Percentiles rank a stretch among this genome's conserved stretches.
phyloP scores from a whole-genome alignment of 2,329 filamentous ascomycete genomes.

The Ilyonectria sp. region DNA sequence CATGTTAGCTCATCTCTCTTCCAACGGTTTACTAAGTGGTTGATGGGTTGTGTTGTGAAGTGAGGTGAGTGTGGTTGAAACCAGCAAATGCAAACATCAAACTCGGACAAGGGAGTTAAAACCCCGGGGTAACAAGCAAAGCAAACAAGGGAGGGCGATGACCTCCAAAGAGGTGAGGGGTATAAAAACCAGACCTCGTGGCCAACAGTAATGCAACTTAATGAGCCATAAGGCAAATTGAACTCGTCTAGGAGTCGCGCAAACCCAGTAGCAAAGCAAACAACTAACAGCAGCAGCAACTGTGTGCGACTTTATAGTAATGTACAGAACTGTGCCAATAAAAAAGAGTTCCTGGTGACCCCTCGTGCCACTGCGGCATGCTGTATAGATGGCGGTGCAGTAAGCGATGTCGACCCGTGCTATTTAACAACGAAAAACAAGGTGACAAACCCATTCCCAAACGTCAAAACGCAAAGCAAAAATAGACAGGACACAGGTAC shows the following conservation, averaged over 20 bases:
- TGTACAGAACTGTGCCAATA: conserved; percentile 66
- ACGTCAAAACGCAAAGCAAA: conserved; percentile 42
- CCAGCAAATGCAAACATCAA: conserved; percentile 30
- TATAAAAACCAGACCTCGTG: conserved; percentile 40
- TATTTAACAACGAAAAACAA: conserved; percentile 49
- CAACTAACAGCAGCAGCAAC: conserved; percentile 58
- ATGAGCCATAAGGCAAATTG: conserved; percentile 53
- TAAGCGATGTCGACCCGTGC: conserved; percentile 47
- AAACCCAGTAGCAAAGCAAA: conserved; percentile 53
- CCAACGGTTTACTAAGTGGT: conserved; percentile 31
- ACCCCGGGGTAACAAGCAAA: conserved; percentile 26
- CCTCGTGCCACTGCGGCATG: conserved; percentile 52
- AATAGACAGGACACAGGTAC: conserved; percentile 46
- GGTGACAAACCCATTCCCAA: conserved; percentile 53
- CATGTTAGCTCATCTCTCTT: conserved; percentile 48
- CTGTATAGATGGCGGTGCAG: conserved; percentile 46
- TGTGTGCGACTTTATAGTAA: conserved; percentile 65
- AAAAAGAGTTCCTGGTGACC: conserved; percentile 57
- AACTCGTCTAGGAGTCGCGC: conserved; percentile 56
- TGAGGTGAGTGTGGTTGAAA: conserved; percentile 24
- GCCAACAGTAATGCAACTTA: conserved; percentile 50
- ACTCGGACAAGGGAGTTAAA: conserved; percentile 21
- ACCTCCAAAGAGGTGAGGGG: conserved; percentile 22
- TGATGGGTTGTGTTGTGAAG: conserved; percentile 23
- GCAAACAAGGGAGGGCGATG: conserved; percentile 35